Evolutionary conservation across 1,139 yeast genomes (phyloP).

Genomic region (Taiozyma sp.): DNA sequence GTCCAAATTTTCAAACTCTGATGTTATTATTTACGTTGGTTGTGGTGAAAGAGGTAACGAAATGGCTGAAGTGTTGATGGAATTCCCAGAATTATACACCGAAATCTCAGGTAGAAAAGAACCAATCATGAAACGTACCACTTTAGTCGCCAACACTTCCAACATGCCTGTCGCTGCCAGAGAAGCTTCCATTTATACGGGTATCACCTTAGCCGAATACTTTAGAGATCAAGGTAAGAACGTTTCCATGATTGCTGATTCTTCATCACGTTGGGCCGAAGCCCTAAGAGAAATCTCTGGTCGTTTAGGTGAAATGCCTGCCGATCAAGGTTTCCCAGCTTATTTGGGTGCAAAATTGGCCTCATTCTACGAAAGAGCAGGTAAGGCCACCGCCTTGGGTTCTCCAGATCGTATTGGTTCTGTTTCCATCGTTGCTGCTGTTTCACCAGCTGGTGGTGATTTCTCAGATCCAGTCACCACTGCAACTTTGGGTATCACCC

Average conservation of each 20-base stretch:
- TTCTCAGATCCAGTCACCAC: constrained; percentile 99
- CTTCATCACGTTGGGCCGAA: constrained; percentile 99
- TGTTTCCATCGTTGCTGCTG: constrained; percentile 99
- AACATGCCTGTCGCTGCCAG: constrained; percentile 99
- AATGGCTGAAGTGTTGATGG: constrained; percentile 99
- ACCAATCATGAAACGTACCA: constrained; percentile 99
- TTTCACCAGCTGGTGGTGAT: constrained; percentile 99
- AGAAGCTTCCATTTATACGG: constrained; percentile 98
- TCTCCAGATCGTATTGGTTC: constrained; percentile 96
- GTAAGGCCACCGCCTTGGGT: constrained; percentile 92
- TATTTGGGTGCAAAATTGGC: constrained; percentile 98
- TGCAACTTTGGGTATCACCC: constrained; percentile 96
- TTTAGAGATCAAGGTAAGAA: constrained; percentile 99
- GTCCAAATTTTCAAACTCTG: constrained; percentile 96
- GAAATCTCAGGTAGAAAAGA: constrained; percentile 91
- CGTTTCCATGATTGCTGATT: constrained; percentile 99
- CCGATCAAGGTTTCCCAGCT: constrained; percentile 99
- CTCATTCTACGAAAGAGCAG: constrained; percentile 99
- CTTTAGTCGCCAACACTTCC: constrained; percentile 96
- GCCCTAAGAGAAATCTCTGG: constrained; percentile 99
- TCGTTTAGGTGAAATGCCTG: constrained; percentile 99
- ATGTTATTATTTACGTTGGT: constrained; percentile 90
- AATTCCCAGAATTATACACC: constrained; percentile 94
- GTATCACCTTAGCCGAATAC: constrained; percentile 97
- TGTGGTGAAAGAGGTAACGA: constrained; percentile 95